Evolutionary conservation across 23 red algal genomes (phyloP), one percentile per base, ranked within the genome.

Genomic region (Cyanidioschyzon merolae): DNA sequence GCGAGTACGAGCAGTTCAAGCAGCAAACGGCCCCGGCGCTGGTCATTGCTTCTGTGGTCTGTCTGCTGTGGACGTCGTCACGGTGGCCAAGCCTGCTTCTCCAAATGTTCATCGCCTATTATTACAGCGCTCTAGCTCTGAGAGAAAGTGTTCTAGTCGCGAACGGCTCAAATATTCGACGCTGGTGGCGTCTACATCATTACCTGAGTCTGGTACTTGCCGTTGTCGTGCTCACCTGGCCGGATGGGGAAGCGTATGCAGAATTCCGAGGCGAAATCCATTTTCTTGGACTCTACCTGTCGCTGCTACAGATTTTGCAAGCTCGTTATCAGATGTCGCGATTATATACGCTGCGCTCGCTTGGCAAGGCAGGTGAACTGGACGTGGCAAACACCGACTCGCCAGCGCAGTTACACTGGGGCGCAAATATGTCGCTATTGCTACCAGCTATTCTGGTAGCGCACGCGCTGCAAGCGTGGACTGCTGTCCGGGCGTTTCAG

Each of bases 101-200:
- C 37, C 93, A 97, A 54, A 75, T 97, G 38, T 79, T 84, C 15
- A 76, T 97, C 30, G 86, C 88, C 25, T 90, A 83, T 40, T 97
- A 97, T 67, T 97, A 97, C 79, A 84, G 82, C 35, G 80, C 87
- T n/a, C 74, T 97, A 32, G 87, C 93, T 1, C 67, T 97, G 37
- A 80, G 93, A 37, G 93, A 97, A 71, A 97, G 90, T 68, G 90
- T 97, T 38, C 67, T 97, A 25, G 83, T 83, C 32, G 88, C 75
- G 15, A 97, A 97, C 58, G 93, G 93, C 29, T 83, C 76, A 58
- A 97, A 97, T 77, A 88, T 97, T 68, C 80, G 85, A 68, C 38
- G 76, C 2, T 97, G 93, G 93, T 97, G 93, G 93, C 90, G 90
- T 37, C 79, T 86, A 40, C 93, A 97, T 80, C 93, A 97, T 83